A percentile compares a stretch with the other conserved stretches of the same genome.
phyloP scores from a whole-genome alignment of 345 rosid species.

The Excoecaria cochinchinensis region DNA sequence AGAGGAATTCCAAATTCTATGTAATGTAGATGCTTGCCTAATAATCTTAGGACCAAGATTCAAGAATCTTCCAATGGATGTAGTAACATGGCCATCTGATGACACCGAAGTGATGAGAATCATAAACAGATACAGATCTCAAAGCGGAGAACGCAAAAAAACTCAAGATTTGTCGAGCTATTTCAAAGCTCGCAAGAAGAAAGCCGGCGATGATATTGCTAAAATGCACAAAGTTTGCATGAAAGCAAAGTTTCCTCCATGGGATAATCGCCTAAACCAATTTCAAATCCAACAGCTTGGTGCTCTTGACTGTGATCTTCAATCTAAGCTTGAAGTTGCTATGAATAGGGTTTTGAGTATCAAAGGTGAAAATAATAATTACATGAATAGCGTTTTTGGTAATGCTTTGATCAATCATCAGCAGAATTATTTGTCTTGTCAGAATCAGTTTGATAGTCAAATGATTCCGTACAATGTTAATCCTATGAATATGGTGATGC shows the following conservation, averaged over 20 bases:
- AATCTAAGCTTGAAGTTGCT: conserved; percentile 17
- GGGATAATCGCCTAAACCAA: conserved; percentile 18
- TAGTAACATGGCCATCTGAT: conserved; percentile 29
- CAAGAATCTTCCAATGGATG: background rate
- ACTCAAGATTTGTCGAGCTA: conserved; percentile 22
- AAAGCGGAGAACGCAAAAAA: conserved; percentile 16
- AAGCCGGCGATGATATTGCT: conserved; percentile 16
- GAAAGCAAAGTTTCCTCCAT: conserved; percentile 24
- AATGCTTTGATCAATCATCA: no score
- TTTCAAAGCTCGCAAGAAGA: conserved; percentile 22
- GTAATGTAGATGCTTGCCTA: conserved; percentile 35
- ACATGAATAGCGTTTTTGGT: no score
- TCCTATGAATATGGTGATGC: no score
- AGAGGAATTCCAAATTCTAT: conserved; percentile 31
- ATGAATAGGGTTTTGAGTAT: conserved; percentile 2
- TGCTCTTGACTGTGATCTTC: background rate
- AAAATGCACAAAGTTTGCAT: conserved; percentile 17
- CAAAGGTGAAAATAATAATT: conserved; percentile 6
- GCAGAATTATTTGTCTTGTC: no score
- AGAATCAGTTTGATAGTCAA: no score
- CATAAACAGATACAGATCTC: conserved; percentile 16
- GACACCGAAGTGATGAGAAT: conserved; percentile 14
- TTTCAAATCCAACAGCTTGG: conserved; percentile 12
- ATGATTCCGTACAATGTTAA: no score
- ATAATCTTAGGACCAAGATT: conserved; percentile 21